A percentile compares a stretch with the other conserved stretches of the same genome.
Evolutionary conservation across 2,329 filamentous ascomycete species (phyloP).

Genomic region (Cadophora sp.): DNA sequence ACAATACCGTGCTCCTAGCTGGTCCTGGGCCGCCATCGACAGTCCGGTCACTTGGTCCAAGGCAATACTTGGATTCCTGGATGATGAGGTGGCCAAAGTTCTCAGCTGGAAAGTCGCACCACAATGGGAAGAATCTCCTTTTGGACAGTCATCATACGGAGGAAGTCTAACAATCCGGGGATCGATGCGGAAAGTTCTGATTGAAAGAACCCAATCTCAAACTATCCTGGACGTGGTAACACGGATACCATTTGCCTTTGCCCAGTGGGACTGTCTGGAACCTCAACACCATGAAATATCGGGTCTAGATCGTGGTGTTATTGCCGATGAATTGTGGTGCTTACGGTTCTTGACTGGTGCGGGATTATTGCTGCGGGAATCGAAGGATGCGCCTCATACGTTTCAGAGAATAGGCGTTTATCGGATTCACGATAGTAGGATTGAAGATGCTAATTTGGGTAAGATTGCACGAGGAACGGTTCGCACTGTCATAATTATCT

Average conservation of each 20-base stretch:
- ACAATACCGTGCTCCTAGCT: conserved; percentile 20
- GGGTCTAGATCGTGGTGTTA: neutral
- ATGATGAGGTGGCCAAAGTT: conserved; percentile 2
- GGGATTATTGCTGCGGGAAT: conserved; percentile 10
- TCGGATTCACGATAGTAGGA: neutral
- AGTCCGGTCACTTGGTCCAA: conserved; percentile 19
- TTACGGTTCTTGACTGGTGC: neutral
- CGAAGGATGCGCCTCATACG: neutral
- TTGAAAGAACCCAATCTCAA: neutral
- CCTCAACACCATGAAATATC: neutral
- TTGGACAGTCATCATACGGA: neutral
- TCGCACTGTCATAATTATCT: neutral
- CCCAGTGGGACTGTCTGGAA: conserved; percentile 19
- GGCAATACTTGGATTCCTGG: conserved; percentile 4
- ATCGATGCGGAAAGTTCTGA: conserved; percentile 4
- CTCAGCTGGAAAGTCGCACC: conserved; percentile 1
- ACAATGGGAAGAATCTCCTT: conserved; percentile 7
- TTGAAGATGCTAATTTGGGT: neutral
- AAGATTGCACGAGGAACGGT: neutral
- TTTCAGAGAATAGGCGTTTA: conserved; percentile 21
- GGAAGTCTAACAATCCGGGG: conserved; percentile 14
- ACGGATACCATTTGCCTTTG: conserved; percentile 11
- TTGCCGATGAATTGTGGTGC: conserved; percentile 11
- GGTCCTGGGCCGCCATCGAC: conserved; percentile 21
- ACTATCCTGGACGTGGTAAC: conserved; percentile 3